A percentile compares a stretch with the other conserved stretches of the same genome.
Conservation (phyloP, 768 basidiomycete genomes). For the Grammothele lineata region DNA sequence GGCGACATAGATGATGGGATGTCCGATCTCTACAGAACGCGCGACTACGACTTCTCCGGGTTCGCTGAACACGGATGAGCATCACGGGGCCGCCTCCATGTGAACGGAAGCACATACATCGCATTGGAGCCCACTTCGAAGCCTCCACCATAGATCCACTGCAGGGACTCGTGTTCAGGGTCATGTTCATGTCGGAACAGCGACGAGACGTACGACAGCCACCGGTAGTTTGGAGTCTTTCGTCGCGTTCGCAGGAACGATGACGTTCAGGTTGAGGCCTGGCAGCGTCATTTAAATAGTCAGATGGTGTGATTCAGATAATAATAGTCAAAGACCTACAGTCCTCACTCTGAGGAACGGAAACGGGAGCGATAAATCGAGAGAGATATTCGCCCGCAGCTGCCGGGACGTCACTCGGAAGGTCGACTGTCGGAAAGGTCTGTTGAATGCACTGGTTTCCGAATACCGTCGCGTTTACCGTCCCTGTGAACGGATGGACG, state of each 20-base stretch:
- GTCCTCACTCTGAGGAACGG: constrained; percentile 10
- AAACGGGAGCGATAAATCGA: not conserved
- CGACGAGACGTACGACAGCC: too few species aligned
- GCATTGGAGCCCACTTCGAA: too few species aligned
- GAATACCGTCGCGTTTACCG: constrained; percentile 14
- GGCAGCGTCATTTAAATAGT: not conserved
- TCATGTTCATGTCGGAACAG: too few species aligned
- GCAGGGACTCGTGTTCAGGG: too few species aligned
- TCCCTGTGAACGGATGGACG: constrained; percentile 1
- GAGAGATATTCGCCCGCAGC: not conserved
- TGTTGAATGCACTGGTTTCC: constrained; percentile 18
- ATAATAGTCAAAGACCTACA: constrained; percentile 11
- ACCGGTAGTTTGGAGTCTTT: not conserved
- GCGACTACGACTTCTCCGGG: constrained; percentile 40
- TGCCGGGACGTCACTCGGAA: constrained; percentile 1
- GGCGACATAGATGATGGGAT: constrained; percentile 47
- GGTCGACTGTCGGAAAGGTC: not conserved
- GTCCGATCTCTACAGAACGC: constrained; percentile 37
- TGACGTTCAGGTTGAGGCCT: not conserved
- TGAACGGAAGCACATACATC: too few species aligned
- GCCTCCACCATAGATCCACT: too few species aligned
- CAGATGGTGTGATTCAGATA: too few species aligned
- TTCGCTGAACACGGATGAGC: too few species aligned
- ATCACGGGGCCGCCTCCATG: too few species aligned
- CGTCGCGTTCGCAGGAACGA: not conserved